Conservation (phyloP, 805 yeast species). For the Saccharomyces jurei region DNA sequence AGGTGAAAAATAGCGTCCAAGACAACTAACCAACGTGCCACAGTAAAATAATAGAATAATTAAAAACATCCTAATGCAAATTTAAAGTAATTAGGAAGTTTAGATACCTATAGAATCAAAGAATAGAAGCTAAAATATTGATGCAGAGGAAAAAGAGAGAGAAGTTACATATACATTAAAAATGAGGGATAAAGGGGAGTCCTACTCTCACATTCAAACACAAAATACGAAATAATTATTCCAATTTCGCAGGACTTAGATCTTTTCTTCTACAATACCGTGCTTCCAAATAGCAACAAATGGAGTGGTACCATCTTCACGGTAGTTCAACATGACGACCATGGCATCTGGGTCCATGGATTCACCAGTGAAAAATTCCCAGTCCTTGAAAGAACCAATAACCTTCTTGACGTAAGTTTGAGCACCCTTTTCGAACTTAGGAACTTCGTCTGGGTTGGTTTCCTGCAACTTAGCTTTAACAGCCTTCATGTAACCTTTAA, state of each 20-base stretch:
- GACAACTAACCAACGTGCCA: not conserved
- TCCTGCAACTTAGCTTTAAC: slow-evolving; percentile 89
- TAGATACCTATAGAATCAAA: not conserved
- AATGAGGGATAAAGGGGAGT: not conserved
- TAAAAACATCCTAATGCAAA: not conserved
- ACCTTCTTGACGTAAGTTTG: slow-evolving; percentile 93
- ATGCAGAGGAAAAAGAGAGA: not conserved
- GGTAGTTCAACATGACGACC: slow-evolving; percentile 97
- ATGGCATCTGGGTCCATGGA: slow-evolving; percentile 99
- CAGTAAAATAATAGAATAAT: not conserved
- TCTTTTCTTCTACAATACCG: slow-evolving; percentile 84
- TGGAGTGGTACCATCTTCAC: slow-evolving; percentile 99
- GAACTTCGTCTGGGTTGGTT: slow-evolving; percentile 77
- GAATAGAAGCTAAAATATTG: not conserved
- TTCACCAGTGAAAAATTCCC: slow-evolving; percentile 99
- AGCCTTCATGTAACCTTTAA: slow-evolving; percentile 97
- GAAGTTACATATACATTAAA: not conserved
- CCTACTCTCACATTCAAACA: slow-evolving; percentile 1
- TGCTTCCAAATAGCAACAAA: slow-evolving; percentile 98
- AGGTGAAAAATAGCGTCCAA: not conserved
- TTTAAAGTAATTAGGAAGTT: not conserved
- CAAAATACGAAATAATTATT: slow-evolving; percentile 2
- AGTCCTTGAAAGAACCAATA: slow-evolving; percentile 90
- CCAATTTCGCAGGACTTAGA: slow-evolving; percentile 42
- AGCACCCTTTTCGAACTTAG: slow-evolving; percentile 95